Conservation (phyloP, 768 basidiomycete genomes). For the Boletus sp. region DNA sequence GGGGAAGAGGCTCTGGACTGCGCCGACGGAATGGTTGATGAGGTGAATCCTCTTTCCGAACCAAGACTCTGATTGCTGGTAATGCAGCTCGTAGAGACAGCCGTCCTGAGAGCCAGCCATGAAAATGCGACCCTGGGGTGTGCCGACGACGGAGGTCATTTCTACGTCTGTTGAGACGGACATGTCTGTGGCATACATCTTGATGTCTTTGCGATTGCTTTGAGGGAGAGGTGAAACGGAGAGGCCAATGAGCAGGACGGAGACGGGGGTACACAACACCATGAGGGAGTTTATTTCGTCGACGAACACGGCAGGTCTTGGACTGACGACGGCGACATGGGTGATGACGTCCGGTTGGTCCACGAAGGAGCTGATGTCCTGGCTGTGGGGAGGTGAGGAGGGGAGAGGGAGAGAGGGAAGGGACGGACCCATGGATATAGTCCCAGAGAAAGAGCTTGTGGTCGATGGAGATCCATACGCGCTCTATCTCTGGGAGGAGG, state of each 20-base stretch:
- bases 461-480: slow-evolving; percentile 95
- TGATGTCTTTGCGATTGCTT: slow-evolving; percentile 65
- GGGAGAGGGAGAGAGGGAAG: not conserved
- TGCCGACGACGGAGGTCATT: slow-evolving; percentile 83
- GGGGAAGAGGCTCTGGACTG: slow-evolving; percentile 77
- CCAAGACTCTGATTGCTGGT: slow-evolving; percentile 89
- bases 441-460: slow-evolving; percentile 96
- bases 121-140: slow-evolving; percentile 83
- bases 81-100: slow-evolving; percentile 87
- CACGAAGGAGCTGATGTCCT: slow-evolving; percentile 88
- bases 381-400: slow-evolving; percentile 41
- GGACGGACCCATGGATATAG: slow-evolving; percentile 83
- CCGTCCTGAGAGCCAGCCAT: slow-evolving; percentile 86
- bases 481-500: slow-evolving; percentile 87
- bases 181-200: slow-evolving; percentile 89
- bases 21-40: slow-evolving; percentile 82
- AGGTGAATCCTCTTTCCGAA: slow-evolving; percentile 85
- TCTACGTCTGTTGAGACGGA: slow-evolving; percentile 74
- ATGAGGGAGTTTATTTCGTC: slow-evolving; percentile 89
- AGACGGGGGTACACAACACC: slow-evolving; percentile 85
- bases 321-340: slow-evolving; percentile 83
- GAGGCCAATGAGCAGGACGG: slow-evolving; percentile 82
- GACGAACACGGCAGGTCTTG: slow-evolving; percentile 84
- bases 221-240: slow-evolving; percentile 47
- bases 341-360: slow-evolving; percentile 90